Conservation (phyloP, 2,329 filamentous ascomycete genomes). For the Lachnellula willkommii region DNA sequence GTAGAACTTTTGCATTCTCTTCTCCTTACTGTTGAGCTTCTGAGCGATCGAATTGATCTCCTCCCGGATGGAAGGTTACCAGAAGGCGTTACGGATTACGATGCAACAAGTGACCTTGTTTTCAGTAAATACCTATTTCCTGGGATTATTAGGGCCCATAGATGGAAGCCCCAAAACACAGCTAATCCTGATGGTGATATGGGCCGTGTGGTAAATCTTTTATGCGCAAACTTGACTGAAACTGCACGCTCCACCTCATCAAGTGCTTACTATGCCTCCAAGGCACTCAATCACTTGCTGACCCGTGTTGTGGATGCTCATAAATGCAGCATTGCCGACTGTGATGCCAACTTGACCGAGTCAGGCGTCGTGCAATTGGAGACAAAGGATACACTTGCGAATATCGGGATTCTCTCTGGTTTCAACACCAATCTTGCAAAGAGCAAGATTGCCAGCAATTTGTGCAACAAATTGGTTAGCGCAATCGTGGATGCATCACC, state of each 20-base stretch:
- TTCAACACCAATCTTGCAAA: constrained; percentile 45
- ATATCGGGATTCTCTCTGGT: constrained; percentile 45
- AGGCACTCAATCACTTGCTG: constrained; percentile 47
- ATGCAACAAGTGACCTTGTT: constrained; percentile 16
- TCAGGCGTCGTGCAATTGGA: not conserved
- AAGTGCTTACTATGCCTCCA: constrained; percentile 44
- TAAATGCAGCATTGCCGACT: constrained; percentile 41
- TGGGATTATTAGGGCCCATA: constrained; percentile 11
- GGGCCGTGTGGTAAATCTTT: not conserved
- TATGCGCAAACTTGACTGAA: constrained; percentile 25
- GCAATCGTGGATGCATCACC: constrained; percentile 49
- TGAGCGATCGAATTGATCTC: constrained; percentile 47
- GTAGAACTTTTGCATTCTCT: constrained; percentile 49
- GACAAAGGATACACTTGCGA: constrained; percentile 25
- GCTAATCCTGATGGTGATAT: constrained; percentile 39
- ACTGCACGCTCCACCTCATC: constrained; percentile 33
- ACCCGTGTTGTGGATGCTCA: constrained; percentile 43
- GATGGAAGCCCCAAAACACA: constrained; percentile 24
- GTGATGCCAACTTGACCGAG: not conserved
- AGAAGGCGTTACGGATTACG: constrained; percentile 35
- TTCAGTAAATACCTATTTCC: not conserved
- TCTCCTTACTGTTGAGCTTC: constrained; percentile 45
- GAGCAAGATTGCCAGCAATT: constrained; percentile 45
- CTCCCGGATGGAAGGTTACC: constrained; percentile 44
- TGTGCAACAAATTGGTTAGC: constrained; percentile 57